Conservation (phyloP, 2,329 filamentous ascomycete species). For the Fusarium sp. region DNA sequence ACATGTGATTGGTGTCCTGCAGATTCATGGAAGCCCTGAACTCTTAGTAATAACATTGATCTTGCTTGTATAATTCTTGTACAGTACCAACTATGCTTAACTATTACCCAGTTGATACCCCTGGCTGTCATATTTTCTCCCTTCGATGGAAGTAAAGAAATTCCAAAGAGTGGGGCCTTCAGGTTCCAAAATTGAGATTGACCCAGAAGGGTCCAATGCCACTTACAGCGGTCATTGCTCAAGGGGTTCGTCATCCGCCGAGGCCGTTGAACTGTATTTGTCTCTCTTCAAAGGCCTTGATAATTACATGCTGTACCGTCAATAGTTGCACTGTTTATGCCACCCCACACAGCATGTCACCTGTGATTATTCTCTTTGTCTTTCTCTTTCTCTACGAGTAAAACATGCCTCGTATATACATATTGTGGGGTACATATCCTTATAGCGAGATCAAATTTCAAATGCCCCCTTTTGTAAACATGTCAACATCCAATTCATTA, state of each 20-base stretch:
- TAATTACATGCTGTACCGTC: no score
- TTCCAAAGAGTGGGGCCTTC: constrained; percentile 15
- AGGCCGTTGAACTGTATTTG: not conserved
- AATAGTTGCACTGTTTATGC: not conserved
- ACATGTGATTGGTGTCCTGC: constrained; percentile 25
- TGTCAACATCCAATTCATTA: not conserved
- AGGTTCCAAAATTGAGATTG: constrained; percentile 34
- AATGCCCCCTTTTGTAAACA: not conserved
- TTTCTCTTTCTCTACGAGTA: no score
- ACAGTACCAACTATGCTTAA: no score
- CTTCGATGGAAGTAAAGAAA: constrained; percentile 2
- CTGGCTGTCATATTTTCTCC: no score
- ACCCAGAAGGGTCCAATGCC: not conserved
- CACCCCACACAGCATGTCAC: no score
- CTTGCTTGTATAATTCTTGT: no score
- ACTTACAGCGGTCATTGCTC: constrained; percentile 2
- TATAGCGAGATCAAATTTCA: no score
- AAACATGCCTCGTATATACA: no score
- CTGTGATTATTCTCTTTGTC: no score
- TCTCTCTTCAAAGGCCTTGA: not conserved
- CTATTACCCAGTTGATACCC: no score
- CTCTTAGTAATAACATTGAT: no score
- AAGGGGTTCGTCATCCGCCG: constrained; percentile 2
- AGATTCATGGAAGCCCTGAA: no score
- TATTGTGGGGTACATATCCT: not conserved